Evolutionary conservation across 2,329 filamentous ascomycete species (phyloP), one percentile per base, ranked within the genome.

Genomic region (Zarea fungicola): DNA sequence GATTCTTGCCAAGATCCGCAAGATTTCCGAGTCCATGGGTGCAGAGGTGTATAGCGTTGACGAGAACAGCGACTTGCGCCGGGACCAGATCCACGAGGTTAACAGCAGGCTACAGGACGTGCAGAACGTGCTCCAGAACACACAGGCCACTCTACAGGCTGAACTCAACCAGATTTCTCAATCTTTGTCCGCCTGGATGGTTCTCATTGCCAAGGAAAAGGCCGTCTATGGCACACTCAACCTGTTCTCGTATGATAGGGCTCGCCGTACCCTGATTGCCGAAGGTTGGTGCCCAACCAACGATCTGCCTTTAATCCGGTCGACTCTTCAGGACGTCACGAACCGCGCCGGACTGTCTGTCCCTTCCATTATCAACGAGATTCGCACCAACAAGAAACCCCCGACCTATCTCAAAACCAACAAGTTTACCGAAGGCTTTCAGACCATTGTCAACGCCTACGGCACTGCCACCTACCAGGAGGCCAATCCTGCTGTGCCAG

Each of bases 391-490:
- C 72, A 97, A 96, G 77, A 97, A 89, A 6, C 93, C 95, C 22
- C 93, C 93, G 1, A 99, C 93, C 1, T 97, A 95, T 67, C 83
- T 96, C 68, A 95, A 95, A 74, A 96, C 91, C 26, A 99, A 99
- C 77, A 96, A 92, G 69, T 97, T 97, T 65, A 99, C 95, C 3
- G 85, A 96, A 62, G 93, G 86, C 21, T 99, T 99, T 75, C 93
- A 99, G 70, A 97, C 92, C 51, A 99, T 99, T 66, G 95, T 99
- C 66, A 92, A 99, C 61, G 93, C 95, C 23, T 99, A 99, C 63
- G 95, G 93, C 63, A 96, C 93, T 35, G 88, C 93, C 52, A 97
- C 95, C 57, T 99, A 99, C 70, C 87, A 87, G 58, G 93, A 99
- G 72, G 87, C 96, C 67, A 99, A 99, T 71, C 93, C 93, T 50